Evolutionary conservation across 768 basidiomycete genomes (phyloP), one percentile per base, ranked within the genome.

Genomic region (Lentinula guzmanii): DNA sequence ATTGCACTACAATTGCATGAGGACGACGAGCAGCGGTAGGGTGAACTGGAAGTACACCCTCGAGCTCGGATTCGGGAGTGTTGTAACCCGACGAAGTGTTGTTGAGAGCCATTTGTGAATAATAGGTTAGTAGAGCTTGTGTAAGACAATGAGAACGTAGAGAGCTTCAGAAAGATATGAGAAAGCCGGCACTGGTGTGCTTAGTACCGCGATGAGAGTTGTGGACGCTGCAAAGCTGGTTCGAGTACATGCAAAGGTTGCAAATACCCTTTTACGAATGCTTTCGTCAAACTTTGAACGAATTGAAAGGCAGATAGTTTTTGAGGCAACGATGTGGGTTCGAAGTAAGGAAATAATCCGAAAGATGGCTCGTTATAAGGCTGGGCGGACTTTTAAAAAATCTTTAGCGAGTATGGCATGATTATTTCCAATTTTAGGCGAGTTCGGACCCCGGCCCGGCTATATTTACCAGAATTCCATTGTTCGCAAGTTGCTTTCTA

Each of bases 191-290:
- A 71, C 78, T 77, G 67, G 89, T 86, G 82, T 95, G 94, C 73
- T 91, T 94, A 70, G 71, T 74, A 80, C 94, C 94, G 86, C 92
- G 83, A 79, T 90, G 83, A 69, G 84, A 82, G 79, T 95, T 95
- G 80, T 95, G 93, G 67, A 85, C 79, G 76, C 89, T 90, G 76
- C 89, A 87, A 67, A 95, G 89, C 75, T 89, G 87, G 90, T 95
- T 95, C 66, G 90, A 92, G 91, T 88, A 96, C 93, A 95, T 95
- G 84, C 89, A 92, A 80, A 68, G 71, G 70, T 70, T 76, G 78
- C 73, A 79, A 67, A 74, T 74, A 71, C 71, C 54, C 33, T 54
- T 54, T 11, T 11, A 37, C 7, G 1, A 7, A 10, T 51, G 48
- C 8, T 21, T 51, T 21, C 7, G 21, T 24, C 39, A 37, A 58